These are phyloP conservation scores for Sistotremastrum suecicum DNA, from an alignment of 768 basidiomycete genomes.

Conservation along the genomic window DNA sequence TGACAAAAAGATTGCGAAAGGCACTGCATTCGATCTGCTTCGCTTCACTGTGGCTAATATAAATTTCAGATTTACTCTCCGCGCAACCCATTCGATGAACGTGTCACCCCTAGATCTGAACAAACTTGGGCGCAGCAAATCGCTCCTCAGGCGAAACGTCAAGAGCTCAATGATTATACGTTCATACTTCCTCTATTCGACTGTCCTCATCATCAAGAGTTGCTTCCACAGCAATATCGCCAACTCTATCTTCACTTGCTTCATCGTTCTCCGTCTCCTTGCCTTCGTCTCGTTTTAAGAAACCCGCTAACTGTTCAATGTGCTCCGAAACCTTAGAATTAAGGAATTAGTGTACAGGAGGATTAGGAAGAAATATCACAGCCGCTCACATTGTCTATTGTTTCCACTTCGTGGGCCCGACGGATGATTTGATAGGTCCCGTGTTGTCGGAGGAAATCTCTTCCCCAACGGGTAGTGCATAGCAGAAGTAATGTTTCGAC, in stretches of 20 bases:
- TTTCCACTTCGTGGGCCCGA: constrained; percentile 63
- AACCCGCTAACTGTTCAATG: constrained; percentile 74
- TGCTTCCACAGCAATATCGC: no score
- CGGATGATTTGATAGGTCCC: constrained; percentile 84
- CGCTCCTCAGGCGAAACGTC: no score
- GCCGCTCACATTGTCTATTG: constrained; percentile 52
- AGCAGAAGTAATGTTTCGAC: constrained; percentile 84
- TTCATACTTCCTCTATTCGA: neutral
- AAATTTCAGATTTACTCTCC: no score
- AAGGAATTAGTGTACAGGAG: neutral
- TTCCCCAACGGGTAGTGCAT: constrained; percentile 80
- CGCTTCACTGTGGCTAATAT: no score
- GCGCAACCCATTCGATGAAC: no score
- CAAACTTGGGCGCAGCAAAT: no score
- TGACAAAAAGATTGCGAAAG: constrained; percentile 65
- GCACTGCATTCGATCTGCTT: constrained; percentile 12
- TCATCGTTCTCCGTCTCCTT: constrained; percentile 28
- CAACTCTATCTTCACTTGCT: no score
- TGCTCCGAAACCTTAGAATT: constrained; percentile 60
- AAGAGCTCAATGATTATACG: no score
- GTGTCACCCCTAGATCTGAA: no score
- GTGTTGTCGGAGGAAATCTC: constrained; percentile 62
- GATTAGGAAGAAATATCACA: neutral
- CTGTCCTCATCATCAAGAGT: constrained; percentile 1
- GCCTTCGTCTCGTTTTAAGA: constrained; percentile 72